phyloP scores from a whole-genome alignment of 2,329 filamentous ascomycete genomes.

The Polytolypa hystricis region DNA sequence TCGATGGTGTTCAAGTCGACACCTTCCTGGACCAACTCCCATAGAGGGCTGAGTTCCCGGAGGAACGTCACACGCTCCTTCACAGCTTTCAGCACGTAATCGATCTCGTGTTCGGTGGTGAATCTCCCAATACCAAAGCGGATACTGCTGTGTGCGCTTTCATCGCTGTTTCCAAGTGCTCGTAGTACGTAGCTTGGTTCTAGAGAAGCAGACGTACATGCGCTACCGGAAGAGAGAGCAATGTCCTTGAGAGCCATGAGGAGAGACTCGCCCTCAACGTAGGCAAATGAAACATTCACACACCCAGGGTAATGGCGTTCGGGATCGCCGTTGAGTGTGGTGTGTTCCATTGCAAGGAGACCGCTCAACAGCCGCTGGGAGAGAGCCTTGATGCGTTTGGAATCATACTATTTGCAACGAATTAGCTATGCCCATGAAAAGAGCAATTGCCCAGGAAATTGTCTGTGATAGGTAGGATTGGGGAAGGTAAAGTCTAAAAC shows the following conservation, averaged over 20 bases:
- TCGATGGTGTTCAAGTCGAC: constrained; percentile 92
- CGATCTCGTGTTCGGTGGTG: constrained; percentile 88
- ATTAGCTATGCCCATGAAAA: constrained; percentile 15
- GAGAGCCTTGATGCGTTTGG: constrained; percentile 67
- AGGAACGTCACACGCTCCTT: constrained; percentile 83
- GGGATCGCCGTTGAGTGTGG: constrained; percentile 76
- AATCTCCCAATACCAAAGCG: constrained; percentile 95
- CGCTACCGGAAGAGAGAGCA: constrained; percentile 88
- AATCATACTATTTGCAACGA: constrained; percentile 62
- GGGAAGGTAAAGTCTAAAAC: not conserved
- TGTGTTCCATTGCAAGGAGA: constrained; percentile 82
- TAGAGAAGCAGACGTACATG: constrained; percentile 90
- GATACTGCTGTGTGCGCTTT: constrained; percentile 96
- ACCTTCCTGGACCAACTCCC: constrained; percentile 96
- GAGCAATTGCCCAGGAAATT: constrained; percentile 7
- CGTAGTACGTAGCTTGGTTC: constrained; percentile 94
- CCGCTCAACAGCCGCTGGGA: constrained; percentile 76
- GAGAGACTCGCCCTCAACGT: constrained; percentile 94
- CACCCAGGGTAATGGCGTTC: constrained; percentile 85
- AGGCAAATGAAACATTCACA: constrained; percentile 96
- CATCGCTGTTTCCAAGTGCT: constrained; percentile 89
- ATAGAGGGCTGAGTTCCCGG: constrained; percentile 86
- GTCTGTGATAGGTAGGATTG: not conserved
- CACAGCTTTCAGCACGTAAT: constrained; percentile 94
- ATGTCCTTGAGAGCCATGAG: constrained; percentile 98